Base-by-base conservation (phyloP, 2,329 filamentous ascomycete genomes). In the Elsinoe perseae region DNA sequence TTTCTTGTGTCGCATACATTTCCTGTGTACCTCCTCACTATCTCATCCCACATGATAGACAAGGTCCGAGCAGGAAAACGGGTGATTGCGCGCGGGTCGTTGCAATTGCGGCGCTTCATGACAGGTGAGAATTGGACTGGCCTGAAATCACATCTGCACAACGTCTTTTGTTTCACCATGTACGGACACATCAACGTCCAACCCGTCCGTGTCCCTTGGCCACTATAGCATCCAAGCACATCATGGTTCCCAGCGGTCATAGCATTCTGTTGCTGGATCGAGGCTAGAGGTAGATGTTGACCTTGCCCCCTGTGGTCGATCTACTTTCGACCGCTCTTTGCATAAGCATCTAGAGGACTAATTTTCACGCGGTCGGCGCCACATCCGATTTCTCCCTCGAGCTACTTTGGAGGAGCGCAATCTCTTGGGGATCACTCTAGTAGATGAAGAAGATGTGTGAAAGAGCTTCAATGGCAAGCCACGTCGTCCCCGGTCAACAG, bases 151-250 rank as follows among this genome's bases (percentile, higher is more conserved):
- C 38, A 43, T 32, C 18, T 42, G 40, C 10, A 28, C 53, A 56
- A 56, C 53, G 53, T n/a, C 52, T 54, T 56, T 56, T 56, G 53
- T 56, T 56, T 56, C 53, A 56, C 53, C 23, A 56, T 56, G 53
- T 42, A 48, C 23, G 16, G 42, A 20, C 18, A n/a, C 28, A 34
- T 8, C 34, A 28, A 44, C 38, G n/a, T 23, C 21, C 18, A 16
- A 48, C 36, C 48, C 48, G 48, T 52, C 18, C 32, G 18, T 38
- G 48, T 52, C 36, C 25, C 48, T 56, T 56, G 53, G 43, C 53
- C 53, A 48, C 53, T 38, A 56, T 32, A 20, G 53, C 42, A 32
- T 32, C 53, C 27, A 44, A 18, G 53, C 40, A 44, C 52, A 30
- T 23, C 52, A 18, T 30, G 52, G 38, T 54, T 27, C 52, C 52